Evolutionary conservation across 306 rosid species (phyloP), one percentile per base, ranked within the genome.

Genomic region (Hippophae tibetana): DNA sequence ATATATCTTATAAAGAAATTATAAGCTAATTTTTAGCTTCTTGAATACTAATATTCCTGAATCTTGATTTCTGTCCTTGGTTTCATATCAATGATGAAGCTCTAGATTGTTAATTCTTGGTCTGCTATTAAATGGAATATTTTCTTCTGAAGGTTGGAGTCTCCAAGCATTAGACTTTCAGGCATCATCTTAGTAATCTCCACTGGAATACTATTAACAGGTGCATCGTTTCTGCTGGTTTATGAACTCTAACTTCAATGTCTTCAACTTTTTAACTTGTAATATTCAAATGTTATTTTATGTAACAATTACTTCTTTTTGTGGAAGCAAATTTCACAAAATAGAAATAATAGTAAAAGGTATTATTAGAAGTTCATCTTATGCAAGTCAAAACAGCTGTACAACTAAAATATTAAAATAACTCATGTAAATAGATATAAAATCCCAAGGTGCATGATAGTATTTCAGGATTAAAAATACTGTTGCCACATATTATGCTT

Each of bases 121-220:
- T 45, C 69, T 69, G 42, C 31, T n/a, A 49, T 56, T 69, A 64
- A 76, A 65, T 72, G 63, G 47, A 53, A 76, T 62, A 13, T 27
- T 54, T 69, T 68, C 58, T 62, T 60, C 75, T 67, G 54, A 78
- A 92, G 99, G 87, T 88, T 92, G 99, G 99, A 92, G 84, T 57
- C 79, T 52, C 90, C 95, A 38, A 88, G 99, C 71, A 26, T 76
- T 59, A 88, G 72, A 82, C 86, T 92, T 51, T 83, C 95, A 1
- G 99, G 96, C 78, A 92, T 92, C 69, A 92, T 92, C 58, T 56
- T 82, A 54, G 56, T 92, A 13, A 92, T 92, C 70, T 92, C 89
- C 61, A 23, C 79, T 60, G 96, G 99, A 72, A 82, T 92, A 74
- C 81, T 92, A 63, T 78, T 92, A 70, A 85, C 99, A 75, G 99